Evolutionary conservation across 2,329 filamentous ascomycete species (phyloP), one percentile per base, ranked within the genome.

Genomic region (Curvularia hawaiiensis): DNA sequence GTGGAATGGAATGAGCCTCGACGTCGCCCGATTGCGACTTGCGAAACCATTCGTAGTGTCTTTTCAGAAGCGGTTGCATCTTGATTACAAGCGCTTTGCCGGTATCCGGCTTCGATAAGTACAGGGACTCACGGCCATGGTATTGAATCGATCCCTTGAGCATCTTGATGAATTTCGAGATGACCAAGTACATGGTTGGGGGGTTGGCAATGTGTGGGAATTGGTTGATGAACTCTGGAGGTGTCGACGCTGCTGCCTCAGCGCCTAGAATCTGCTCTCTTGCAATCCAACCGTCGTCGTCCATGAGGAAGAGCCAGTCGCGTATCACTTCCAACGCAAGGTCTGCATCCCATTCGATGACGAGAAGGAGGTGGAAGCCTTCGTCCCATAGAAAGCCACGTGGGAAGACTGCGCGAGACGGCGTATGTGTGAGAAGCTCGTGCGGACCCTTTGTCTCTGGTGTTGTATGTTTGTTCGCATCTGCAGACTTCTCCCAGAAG

Each of bases 151-250:
- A 67, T 24, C 78, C 79, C 31, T 69, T 49, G 11, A 73, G 50
- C 48, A 70, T 64, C 51, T 91, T 87, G 71, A 96, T 84, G 68
- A 96, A 91, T 24, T 83, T 84, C 64, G 96, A 90, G 7, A 98
- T 81, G 53, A 94, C 87, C 68, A 97, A 85, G 77, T 96, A 97
- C 9, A 98, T 83, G 0, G 94, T 98, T 2, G 95, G 94, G 0
- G 94, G 95, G 74, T 98, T 98, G 52, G 94, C 94, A 69, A 97
- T 97, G 75, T 97, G 92, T 18, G 94, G 93, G 71, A 96, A 97
- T 73, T 98, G 94, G 10, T 91, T 85, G 67, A 96, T 91, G 74
- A 97, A 97, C 73, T 97, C 92, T 5, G 83, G 76, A 0, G 94
- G 94, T 3, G 97, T 93, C 77, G 96, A 96, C 80, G 88, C 94